Base-by-base conservation (phyloP, 495 filamentous ascomycete species). In the Xylaria castorea region DNA sequence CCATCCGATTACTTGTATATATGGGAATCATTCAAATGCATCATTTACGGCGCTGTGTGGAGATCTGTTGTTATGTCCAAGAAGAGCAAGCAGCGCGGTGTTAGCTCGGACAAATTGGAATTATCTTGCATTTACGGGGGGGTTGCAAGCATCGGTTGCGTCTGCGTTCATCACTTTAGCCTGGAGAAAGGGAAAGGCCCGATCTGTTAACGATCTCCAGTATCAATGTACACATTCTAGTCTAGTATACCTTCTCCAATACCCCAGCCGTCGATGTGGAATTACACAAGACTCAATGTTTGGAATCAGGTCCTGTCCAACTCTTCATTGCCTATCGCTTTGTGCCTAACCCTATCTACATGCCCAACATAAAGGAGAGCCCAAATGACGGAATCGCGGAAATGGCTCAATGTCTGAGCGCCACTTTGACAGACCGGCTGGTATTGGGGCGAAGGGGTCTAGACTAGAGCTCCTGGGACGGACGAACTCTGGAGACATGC, bases 341-440 rank as follows among this genome's bases (percentile, higher is more conserved):
- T 14, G 44, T 53, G 64, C 25, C 32, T 53, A 53, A 36, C 44
- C 32, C 7, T 32, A 36, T 46, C 44, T 38, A 4, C 32, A 32
- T 57, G 22, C 42, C 62, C 40, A 65, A 36, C 14, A 27, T 16
- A 25, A 34, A 25, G 42, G 62, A 48, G 22, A n/a, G 62, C 46
- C 40, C 34, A 18, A 67, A 53, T 36, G 30, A 34, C 27, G 25
- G 63, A n/a, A 66, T 48, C 12, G 22, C 38, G 36, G 62, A 65
- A 89, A 78, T 91, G 93, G 80, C 86, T 86, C 75, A 94, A 94
- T 93, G 89, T 84, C 91, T 61, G 85, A 40, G 48, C n/a, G 32
- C 51, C 46, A n/a, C 66, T 1, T 68, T 1, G 34, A 57, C 25
- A 57, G 12, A 57, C 22, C 18, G 20, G 66, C 63, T 30, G 30